These are phyloP conservation scores for Stromatinia cepivora DNA, from an alignment of 2,329 filamentous ascomycete genomes.

Conservation along the genomic window DNA sequence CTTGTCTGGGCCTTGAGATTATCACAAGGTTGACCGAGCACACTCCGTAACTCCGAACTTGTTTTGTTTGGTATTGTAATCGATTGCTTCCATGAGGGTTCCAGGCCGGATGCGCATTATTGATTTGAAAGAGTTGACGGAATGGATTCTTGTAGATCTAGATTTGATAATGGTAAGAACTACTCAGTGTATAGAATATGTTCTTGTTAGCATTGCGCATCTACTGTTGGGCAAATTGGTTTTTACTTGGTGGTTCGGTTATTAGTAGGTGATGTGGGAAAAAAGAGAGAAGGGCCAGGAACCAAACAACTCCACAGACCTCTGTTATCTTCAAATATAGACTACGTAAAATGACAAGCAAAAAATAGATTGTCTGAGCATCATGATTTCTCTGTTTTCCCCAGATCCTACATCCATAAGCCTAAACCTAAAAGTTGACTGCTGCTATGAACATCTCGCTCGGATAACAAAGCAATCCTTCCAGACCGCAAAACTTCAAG, in stretches of 20 bases:
- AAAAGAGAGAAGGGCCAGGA: not conserved
- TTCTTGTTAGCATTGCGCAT: not conserved
- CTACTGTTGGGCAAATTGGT: too few species aligned
- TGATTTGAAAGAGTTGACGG: not conserved
- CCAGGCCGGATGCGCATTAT: not conserved
- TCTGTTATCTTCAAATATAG: not conserved
- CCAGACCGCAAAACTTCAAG: not conserved
- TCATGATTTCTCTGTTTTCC: not conserved
- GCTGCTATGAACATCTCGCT: slow-evolving; percentile 9
- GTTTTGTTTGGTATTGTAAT: not conserved
- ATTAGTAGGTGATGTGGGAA: too few species aligned
- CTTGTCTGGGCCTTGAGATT: slow-evolving; percentile 5
- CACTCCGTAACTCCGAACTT: slow-evolving; percentile 3
- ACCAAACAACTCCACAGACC: slow-evolving; percentile 5
- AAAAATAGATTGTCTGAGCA: not conserved
- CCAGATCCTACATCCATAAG: slow-evolving; percentile 6
- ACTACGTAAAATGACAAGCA: not conserved
- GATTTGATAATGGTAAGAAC: not conserved
- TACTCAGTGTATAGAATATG: not conserved
- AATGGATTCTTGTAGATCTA: not conserved
- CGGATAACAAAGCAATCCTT: slow-evolving; percentile 12
- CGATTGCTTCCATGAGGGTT: not conserved
- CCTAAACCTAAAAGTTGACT: not conserved
- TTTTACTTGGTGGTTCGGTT: not conserved
- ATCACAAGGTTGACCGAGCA: slow-evolving; percentile 10